These are phyloP conservation scores for Prunus mume DNA, from an alignment of 306 rosid genomes.

Conservation along the genomic window DNA sequence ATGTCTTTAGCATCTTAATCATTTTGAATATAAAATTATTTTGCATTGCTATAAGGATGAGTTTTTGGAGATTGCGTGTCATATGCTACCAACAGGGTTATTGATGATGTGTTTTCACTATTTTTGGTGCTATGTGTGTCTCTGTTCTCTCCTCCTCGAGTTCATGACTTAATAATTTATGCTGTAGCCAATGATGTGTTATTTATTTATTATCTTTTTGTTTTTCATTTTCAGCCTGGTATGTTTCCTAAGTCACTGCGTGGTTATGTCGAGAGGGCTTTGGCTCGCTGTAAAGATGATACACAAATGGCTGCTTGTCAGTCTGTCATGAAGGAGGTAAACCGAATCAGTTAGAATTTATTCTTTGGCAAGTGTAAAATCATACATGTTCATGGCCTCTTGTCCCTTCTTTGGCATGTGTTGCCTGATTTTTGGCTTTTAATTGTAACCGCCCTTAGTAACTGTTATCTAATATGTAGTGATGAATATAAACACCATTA, in stretches of 20 bases:
- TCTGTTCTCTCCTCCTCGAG: neutral
- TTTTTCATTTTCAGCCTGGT: conserved; percentile 67
- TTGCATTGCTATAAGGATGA: neutral
- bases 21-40: neutral
- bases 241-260: conserved; percentile 87
- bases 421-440: neutral
- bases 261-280: conserved; percentile 92
- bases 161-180: neutral
- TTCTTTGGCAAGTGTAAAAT: conserved; percentile 10
- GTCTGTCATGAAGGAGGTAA: conserved; percentile 84
- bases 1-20: neutral
- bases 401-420: neutral
- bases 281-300: conserved; percentile 93
- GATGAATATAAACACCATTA: neutral
- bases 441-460: neutral
- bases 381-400: neutral
- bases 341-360: conserved; percentile 15
- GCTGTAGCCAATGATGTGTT: neutral
- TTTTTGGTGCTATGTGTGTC: neutral
- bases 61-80: neutral
- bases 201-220: neutral
- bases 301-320: conserved; percentile 77
- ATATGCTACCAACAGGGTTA: neutral
- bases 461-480: neutral
- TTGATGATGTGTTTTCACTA: neutral